Evolutionary conservation across 768 basidiomycete genomes (phyloP).

Genomic region (Floccularia luteovirens): DNA sequence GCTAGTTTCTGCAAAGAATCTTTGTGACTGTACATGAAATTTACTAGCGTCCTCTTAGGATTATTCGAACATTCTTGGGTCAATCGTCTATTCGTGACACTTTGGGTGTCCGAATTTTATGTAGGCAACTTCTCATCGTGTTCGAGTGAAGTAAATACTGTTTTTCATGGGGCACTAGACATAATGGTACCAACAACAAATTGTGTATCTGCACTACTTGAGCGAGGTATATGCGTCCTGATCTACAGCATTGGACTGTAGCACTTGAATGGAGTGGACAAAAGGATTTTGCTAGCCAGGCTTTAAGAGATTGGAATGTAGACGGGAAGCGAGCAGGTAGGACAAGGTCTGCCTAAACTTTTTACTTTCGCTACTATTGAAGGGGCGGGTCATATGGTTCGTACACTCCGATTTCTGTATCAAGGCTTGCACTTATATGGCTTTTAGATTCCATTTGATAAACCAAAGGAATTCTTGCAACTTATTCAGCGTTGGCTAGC

Average conservation of each 20-base stretch:
- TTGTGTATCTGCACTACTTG: constrained; percentile 62
- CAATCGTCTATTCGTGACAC: constrained; percentile 39
- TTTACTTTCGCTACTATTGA: constrained; percentile 49
- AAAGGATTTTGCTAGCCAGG: constrained; percentile 31
- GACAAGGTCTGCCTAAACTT: constrained; percentile 41
- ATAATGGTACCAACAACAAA: constrained; percentile 34
- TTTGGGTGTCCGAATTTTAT: constrained; percentile 50
- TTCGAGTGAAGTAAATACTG: constrained; percentile 28
- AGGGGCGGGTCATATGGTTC: constrained; percentile 44
- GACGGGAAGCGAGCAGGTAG: constrained; percentile 46
- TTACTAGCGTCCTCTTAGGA: constrained; percentile 21
- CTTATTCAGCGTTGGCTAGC: constrained; percentile 42
- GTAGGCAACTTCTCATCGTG: constrained; percentile 25
- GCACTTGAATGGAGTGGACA: constrained; percentile 54
- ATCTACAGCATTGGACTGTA: constrained; percentile 59
- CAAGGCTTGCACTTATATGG: neutral
- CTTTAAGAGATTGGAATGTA: constrained; percentile 47
- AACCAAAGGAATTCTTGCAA: constrained; percentile 41
- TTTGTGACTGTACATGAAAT: neutral
- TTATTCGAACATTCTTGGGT: constrained; percentile 57
- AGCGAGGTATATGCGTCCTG: constrained; percentile 64
- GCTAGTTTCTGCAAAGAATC: constrained; percentile 9
- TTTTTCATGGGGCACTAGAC: constrained; percentile 45
- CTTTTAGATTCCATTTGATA: constrained; percentile 50
- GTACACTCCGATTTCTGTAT: neutral